phyloP scores from a whole-genome alignment of 306 rosid species.

The Cicer yamashitae region DNA sequence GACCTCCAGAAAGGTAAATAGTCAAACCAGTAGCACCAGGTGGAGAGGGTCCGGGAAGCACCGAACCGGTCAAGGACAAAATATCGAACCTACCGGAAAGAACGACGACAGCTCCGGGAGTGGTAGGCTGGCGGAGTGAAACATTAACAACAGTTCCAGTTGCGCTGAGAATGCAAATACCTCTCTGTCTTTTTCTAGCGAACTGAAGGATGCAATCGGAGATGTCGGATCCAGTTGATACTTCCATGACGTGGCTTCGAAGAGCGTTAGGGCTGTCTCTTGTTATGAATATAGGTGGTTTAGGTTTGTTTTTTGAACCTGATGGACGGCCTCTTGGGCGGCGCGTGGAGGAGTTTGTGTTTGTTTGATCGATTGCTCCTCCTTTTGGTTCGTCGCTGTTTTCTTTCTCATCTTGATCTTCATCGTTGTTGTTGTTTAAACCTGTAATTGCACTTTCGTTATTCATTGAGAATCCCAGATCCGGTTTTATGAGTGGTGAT shows the following conservation, averaged over 20 bases:
- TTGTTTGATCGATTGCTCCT: conserved; percentile 59
- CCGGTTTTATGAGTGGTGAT: conserved; percentile 62
- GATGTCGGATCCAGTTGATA: conserved; percentile 73
- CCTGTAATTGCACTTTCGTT: conserved; percentile 13
- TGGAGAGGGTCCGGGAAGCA: conserved; percentile 71
- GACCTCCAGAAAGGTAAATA: conserved; percentile 76
- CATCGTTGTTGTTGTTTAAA: conserved; percentile 31
- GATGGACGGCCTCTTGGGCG: conserved; percentile 77
- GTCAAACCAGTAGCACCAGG: conserved; percentile 75
- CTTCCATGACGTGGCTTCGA: conserved; percentile 85
- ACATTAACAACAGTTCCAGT: conserved; percentile 76
- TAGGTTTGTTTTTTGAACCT: conserved; percentile 84
- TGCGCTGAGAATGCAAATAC: conserved; percentile 73
- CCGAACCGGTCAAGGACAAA: conserved; percentile 69
- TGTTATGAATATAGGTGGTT: conserved; percentile 76
- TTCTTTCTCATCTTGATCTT: conserved; percentile 63
- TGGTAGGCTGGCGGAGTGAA: conserved; percentile 70
- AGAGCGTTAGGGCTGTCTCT: conserved; percentile 91
- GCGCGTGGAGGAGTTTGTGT: conserved; percentile 49
- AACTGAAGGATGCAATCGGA: conserved; percentile 67
- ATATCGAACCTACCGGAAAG: conserved; percentile 86
- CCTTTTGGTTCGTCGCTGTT: conserved; percentile 78
- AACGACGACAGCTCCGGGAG: conserved; percentile 62
- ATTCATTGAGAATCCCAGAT: conserved; percentile 75
- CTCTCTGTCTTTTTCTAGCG: conserved; percentile 73